A percentile compares a stretch with the other conserved stretches of the same genome.
Conservation (phyloP, 345 rosid genomes). For the Cardamine occulta region DNA sequence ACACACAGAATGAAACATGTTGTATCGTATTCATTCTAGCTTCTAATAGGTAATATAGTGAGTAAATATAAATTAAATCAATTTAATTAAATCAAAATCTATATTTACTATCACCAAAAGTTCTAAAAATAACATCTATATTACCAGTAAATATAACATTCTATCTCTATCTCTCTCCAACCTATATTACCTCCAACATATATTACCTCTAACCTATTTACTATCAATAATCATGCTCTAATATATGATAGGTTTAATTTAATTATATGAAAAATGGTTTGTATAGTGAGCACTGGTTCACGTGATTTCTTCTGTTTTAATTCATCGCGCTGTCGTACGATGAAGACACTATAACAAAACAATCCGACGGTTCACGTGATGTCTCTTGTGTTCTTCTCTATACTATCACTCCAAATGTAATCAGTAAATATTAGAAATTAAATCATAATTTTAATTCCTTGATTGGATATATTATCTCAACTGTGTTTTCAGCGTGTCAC, state of each 20-base stretch:
- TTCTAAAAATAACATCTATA: no score
- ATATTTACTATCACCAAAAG: no score
- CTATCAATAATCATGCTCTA: no score
- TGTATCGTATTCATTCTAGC: not conserved
- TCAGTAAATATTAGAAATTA: not conserved
- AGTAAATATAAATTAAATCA: no score
- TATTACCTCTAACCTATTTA: no score
- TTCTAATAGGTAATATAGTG: no score
- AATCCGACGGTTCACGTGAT: constrained; percentile 41
- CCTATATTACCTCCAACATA: no score
- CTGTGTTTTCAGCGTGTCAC: constrained; percentile 1
- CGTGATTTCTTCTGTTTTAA: constrained; percentile 36
- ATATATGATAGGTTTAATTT: not conserved
- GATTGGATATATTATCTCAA: not conserved
- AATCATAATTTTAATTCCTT: not conserved
- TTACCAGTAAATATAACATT: no score
- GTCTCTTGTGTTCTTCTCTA: not conserved
- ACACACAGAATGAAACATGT: constrained; percentile 6
- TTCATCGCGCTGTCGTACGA: constrained; percentile 36
- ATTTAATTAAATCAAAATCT: no score
- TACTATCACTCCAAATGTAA: not conserved
- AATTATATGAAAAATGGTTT: not conserved
- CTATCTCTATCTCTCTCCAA: no score
- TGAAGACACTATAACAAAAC: constrained; percentile 36
- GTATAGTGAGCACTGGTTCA: constrained; percentile 31